Percentiles rank a stretch among this genome's conserved stretches.
These are phyloP conservation scores for Nothophoma quercina DNA, from an alignment of 2,329 filamentous ascomycete genomes.

Conservation along the genomic window DNA sequence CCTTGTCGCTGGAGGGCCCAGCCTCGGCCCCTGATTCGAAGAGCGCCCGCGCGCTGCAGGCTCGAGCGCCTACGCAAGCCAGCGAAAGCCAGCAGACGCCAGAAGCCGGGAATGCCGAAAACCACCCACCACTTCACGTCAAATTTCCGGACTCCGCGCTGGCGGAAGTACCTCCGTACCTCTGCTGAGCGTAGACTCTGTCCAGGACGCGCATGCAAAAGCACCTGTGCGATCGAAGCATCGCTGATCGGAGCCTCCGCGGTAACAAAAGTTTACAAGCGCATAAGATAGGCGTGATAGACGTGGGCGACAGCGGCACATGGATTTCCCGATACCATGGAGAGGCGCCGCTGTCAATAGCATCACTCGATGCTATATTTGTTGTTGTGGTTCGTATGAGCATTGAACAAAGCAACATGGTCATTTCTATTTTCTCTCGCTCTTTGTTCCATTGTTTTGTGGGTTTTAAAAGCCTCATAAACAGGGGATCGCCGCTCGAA, in stretches of 20 bases:
- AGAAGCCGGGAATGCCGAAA: neutral
- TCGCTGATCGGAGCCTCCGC: conserved; percentile 2
- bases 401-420: too few species aligned
- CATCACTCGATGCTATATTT: neutral
- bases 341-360: conserved; percentile 9
- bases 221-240: neutral
- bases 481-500: neutral
- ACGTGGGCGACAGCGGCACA: neutral
- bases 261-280: too few species aligned
- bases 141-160: too few species aligned
- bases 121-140: too few species aligned
- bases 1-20: neutral
- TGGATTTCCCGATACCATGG: neutral
- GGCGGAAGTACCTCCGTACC: too few species aligned
- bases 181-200: too few species aligned
- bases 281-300: too few species aligned
- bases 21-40: conserved; percentile 1
- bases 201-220: neutral
- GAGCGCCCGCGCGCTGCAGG: neutral
- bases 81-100: neutral
- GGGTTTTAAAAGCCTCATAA: neutral
- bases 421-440: neutral
- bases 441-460: neutral
- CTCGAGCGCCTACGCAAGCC: neutral
- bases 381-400: too few species aligned